phyloP scores from a whole-genome alignment of 2,329 filamentous ascomycete species.

The Aspergillus sojae region DNA sequence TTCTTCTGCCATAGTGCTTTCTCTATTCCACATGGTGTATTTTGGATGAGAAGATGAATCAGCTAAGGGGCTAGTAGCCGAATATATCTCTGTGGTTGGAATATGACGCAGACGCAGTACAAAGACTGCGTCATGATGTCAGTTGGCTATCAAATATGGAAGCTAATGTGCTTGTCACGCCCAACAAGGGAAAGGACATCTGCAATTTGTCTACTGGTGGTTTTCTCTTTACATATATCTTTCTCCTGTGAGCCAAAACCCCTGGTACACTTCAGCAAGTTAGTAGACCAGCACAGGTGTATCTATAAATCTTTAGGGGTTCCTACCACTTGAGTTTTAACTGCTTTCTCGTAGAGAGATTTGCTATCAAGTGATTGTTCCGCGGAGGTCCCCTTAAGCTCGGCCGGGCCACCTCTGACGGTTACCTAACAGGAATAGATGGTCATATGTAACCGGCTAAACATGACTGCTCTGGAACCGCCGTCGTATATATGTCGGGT shows the following conservation, averaged over 20 bases:
- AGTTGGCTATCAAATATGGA: neutral
- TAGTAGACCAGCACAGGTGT: no score
- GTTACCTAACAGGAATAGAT: neutral
- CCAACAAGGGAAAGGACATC: neutral
- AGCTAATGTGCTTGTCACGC: neutral
- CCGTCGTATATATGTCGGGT: neutral
- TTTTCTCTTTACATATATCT: neutral
- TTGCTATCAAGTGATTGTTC: no score
- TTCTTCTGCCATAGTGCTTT: constrained; percentile 53
- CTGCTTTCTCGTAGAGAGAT: neutral
- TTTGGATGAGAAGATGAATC: neutral
- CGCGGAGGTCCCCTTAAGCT: no score
- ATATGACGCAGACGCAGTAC: neutral
- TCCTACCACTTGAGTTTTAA: neutral
- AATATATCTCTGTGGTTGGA: neutral
- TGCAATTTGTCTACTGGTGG: no score
- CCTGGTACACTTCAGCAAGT: neutral
- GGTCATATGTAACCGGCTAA: neutral
- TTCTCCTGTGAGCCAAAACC: neutral
- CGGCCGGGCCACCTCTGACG: no score
- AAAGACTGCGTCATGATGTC: neutral
- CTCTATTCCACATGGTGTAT: neutral
- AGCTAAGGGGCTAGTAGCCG: neutral
- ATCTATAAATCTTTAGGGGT: neutral
- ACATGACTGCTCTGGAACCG: neutral